These are phyloP conservation scores for Pinus tabuliformis DNA, from an alignment of 75 land plant genomes.

Conservation along the genomic window DNA sequence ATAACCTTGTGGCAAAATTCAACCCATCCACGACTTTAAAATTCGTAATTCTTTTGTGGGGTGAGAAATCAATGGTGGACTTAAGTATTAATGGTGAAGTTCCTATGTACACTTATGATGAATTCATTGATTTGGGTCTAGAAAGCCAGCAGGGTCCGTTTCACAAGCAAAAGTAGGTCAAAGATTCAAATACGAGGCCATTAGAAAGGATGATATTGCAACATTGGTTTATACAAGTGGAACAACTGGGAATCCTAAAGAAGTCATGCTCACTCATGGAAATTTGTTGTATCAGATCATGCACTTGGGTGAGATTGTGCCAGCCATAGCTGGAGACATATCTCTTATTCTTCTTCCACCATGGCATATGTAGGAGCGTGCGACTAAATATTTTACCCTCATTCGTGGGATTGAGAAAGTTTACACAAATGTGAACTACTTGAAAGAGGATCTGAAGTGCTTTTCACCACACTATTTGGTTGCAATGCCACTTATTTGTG, in stretches of 20 bases:
- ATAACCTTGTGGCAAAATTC: too few species aligned
- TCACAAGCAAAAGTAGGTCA: conserved; percentile 18
- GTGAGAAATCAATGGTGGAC: too few species aligned
- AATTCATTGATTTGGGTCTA: too few species aligned
- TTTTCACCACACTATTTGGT: conserved; percentile 79
- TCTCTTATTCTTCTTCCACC: conserved; percentile 91
- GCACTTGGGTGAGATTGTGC: conserved; percentile 71
- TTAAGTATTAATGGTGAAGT: too few species aligned
- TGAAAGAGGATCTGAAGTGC: conserved; percentile 74
- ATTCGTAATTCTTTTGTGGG: too few species aligned
- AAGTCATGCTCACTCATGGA: conserved; percentile 93
- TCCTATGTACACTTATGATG: too few species aligned
- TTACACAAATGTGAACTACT: conserved; percentile 71
- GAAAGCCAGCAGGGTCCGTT: too few species aligned
- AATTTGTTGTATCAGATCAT: conserved; percentile 89
- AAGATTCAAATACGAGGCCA: conserved; percentile 35
- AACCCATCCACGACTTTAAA: too few species aligned
- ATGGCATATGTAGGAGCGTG: conserved; percentile 96
- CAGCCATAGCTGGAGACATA: conserved; percentile 68
- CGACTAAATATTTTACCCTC: conserved; percentile 82
- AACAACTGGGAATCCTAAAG: conserved; percentile 28
- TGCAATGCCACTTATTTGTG: conserved; percentile 86
- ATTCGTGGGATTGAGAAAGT: conserved; percentile 73
- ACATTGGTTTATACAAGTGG: too few species aligned
- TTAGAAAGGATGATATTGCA: too few species aligned